phyloP scores from a whole-genome alignment of 257 asterid genomes.

The Plantago major region DNA sequence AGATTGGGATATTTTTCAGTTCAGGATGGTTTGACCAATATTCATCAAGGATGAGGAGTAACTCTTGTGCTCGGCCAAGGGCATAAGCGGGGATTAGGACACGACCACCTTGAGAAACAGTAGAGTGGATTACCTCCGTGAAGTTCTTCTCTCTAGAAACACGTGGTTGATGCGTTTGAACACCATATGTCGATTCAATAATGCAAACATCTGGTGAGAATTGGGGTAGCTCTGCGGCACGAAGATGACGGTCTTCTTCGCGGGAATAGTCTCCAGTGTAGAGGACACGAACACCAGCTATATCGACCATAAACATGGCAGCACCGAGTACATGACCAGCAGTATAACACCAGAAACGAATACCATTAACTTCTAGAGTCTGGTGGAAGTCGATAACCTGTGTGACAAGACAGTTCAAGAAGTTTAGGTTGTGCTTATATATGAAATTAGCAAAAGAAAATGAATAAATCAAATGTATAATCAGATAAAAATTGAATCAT shows the following conservation, averaged over 20 bases:
- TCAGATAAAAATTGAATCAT: background rate
- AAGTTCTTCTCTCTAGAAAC: conserved; percentile 78
- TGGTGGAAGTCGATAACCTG: conserved; percentile 99
- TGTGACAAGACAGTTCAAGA: conserved; percentile 7
- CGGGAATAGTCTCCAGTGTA: conserved; percentile 98
- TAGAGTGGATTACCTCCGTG: conserved; percentile 77
- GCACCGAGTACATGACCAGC: conserved; percentile 99
- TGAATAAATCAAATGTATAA: background rate
- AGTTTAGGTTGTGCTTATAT: background rate
- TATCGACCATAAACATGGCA: conserved; percentile 99
- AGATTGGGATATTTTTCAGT: conserved; percentile 77
- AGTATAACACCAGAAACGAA: conserved; percentile 98
- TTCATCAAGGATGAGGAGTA: conserved; percentile 88
- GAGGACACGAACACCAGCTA: conserved; percentile 95
- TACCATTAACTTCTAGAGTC: conserved; percentile 87
- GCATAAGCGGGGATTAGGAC: conserved; percentile 94
- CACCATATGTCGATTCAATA: conserved; percentile 94
- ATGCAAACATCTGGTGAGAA: conserved; percentile 95
- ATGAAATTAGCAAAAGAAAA: background rate
- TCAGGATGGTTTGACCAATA: conserved; percentile 93
- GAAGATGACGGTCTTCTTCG: conserved; percentile 96
- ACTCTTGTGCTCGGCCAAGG: conserved; percentile 95
- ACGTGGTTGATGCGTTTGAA: conserved; percentile 87
- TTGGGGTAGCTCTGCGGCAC: conserved; percentile 93
- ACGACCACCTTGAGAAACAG: conserved; percentile 89